Conservation (phyloP, 352 stramenopile species). For the Phytophthora brassicae region DNA sequence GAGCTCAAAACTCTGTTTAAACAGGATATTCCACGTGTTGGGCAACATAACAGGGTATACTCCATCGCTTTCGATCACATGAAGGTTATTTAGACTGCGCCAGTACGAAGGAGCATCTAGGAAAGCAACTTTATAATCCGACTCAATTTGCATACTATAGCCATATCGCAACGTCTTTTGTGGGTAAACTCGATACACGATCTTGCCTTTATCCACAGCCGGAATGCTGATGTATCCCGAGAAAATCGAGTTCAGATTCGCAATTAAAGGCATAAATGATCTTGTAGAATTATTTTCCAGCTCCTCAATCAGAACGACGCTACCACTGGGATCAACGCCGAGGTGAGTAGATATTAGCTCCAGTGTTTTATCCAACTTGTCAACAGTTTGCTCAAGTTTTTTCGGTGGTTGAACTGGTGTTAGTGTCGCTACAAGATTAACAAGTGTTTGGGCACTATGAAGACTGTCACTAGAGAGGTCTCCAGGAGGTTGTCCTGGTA, state of each 20-base stretch:
- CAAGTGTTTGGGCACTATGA: background rate
- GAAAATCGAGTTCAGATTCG: slow-evolving; percentile 42
- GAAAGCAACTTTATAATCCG: slow-evolving; percentile 39
- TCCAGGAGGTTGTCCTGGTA: slow-evolving; percentile 18
- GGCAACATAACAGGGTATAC: slow-evolving; percentile 46
- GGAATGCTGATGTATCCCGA: slow-evolving; percentile 39
- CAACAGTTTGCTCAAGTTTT: slow-evolving; percentile 2
- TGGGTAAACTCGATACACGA: slow-evolving; percentile 53
- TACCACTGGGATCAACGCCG: slow-evolving; percentile 46
- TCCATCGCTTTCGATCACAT: slow-evolving; percentile 54
- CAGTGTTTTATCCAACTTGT: slow-evolving; percentile 23
- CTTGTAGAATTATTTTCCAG: background rate
- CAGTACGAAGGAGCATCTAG: slow-evolving; percentile 48
- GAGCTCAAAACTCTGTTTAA: slow-evolving; percentile 63
- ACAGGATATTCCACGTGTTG: slow-evolving; percentile 56
- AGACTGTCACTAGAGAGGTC: slow-evolving; percentile 23
- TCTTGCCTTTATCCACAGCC: slow-evolving; percentile 1
- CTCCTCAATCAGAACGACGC: slow-evolving; percentile 54
- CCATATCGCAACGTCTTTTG: slow-evolving; percentile 52
- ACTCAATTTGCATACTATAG: slow-evolving; percentile 61
- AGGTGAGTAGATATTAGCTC: slow-evolving; percentile 26
- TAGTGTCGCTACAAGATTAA: slow-evolving; percentile 41
- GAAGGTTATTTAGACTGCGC: slow-evolving; percentile 41
- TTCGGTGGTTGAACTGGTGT: slow-evolving; percentile 32
- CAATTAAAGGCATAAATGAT: slow-evolving; percentile 20